Evolutionary conservation across 2,329 filamentous ascomycete species (phyloP), one percentile per base, ranked within the genome.

Genomic region (Ascomycota sp.): DNA sequence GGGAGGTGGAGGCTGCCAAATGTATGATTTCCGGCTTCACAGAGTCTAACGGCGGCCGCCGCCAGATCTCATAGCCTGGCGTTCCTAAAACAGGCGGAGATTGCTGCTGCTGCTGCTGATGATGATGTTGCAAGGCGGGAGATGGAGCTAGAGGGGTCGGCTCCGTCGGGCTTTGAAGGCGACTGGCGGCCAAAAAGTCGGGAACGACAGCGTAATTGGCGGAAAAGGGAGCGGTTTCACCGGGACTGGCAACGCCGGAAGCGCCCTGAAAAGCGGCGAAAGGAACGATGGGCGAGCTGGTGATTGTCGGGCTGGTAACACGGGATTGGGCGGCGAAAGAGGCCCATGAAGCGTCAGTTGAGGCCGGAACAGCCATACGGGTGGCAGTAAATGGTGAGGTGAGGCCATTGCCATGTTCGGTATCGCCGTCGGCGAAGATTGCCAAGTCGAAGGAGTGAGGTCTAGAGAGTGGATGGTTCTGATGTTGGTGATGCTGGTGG

Each of bases 21-120:
- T 41, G 42, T n/a, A 36, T 32, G 22, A 37, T 40, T 23, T 47
- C 45, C 25, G 38, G 36, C 28, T 38, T 42, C 27, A 32, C 17
- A 12, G 30, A 40, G 32, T 37, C 44, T n/a, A 43, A 37, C 15
- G 42, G 41, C n/a, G 48, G 49, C 13, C 48, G 44, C 27, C 50
- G 46, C 50, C 50, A 53, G 24, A 53, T 52, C 17, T 48, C 43
- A 32, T 53, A 53, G 11, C 50, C 50, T 23, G 50, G 49, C 4
- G 50, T 53, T 21, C 48, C 48, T n/a, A 45, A 41, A 5, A 43
- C 36, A 6, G 35, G 38, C 17, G 37, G 36, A 5, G 38, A 28
- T 20, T 35, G 29, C 11, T 41, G 36, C 3, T 29, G 13, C 23
- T 23, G 29, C n/a, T n/a, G 17, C 29, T 30, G 29, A 41, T 34